phyloP scores from a whole-genome alignment of 2,329 filamentous ascomycete species.

The Aspergillus neoniger region DNA sequence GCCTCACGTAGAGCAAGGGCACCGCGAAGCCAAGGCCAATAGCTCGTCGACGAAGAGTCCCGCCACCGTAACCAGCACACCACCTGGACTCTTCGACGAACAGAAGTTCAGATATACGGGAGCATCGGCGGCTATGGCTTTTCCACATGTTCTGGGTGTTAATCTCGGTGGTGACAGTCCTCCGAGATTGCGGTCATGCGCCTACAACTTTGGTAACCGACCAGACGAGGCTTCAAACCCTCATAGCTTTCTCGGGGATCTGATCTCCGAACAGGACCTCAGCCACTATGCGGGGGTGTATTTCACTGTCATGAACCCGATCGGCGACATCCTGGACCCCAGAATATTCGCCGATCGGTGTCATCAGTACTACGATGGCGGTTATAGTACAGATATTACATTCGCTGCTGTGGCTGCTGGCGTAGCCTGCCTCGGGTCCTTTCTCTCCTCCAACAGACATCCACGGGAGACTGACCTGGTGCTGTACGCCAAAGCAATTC shows the following conservation, averaged over 20 bases:
- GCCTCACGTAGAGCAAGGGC: slow-evolving; percentile 2
- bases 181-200: slow-evolving; percentile 29
- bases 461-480: slow-evolving; percentile 31
- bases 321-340: slow-evolving; percentile 27
- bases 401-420: slow-evolving; percentile 34
- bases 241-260: slow-evolving; percentile 23
- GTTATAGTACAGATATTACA: slow-evolving; percentile 19
- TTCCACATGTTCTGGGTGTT: slow-evolving; percentile 31
- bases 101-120: slow-evolving; percentile 31
- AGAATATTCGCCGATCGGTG: slow-evolving; percentile 32
- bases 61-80: slow-evolving; percentile 6
- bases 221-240: slow-evolving; percentile 31
- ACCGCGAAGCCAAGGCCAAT: slow-evolving; percentile 5
- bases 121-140: slow-evolving; percentile 34
- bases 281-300: slow-evolving; percentile 23
- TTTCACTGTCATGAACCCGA: slow-evolving; percentile 26
- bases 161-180: slow-evolving; percentile 30
- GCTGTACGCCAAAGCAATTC: slow-evolving; percentile 34
- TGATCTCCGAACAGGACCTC: slow-evolving; percentile 31
- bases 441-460: slow-evolving; percentile 27
- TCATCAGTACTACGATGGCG: slow-evolving; percentile 25
- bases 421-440: slow-evolving; percentile 31
- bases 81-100: slow-evolving; percentile 32
- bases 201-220: slow-evolving; percentile 36
- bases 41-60: slow-evolving; percentile 20